Evolutionary conservation across 2,329 filamentous ascomycete genomes (phyloP), one percentile per base, ranked within the genome.

Genomic region (Dactylellina haptotyla): DNA sequence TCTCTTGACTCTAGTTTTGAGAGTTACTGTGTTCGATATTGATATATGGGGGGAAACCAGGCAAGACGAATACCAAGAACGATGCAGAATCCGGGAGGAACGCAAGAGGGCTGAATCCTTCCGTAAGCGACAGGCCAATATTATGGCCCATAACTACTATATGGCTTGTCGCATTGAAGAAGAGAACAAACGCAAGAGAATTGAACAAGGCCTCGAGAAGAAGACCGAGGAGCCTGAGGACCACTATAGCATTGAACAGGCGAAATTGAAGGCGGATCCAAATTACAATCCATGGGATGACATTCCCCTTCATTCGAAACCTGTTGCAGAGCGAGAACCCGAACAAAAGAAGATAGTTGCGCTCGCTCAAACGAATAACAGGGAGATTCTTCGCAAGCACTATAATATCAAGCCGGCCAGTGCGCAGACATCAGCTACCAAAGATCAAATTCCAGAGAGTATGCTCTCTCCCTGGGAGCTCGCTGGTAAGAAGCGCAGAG

Each of bases 361-460:
- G 4, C 8, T n/a, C n/a, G 5, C 34, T 3, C 4, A 18, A 9
- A 30, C 20, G 23, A 37, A 4, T 2, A 32, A 48, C 16, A 25
- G 14, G 10, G 10, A 48, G 23, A 46, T 46, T 48, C 32, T 30
- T 16, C 6, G 41, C 39, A 9, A 16, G 6, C 51, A 34, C 12
- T 72, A 65, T 16, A 30, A 30, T 9, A 65, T 64, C 12, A 51
- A 45, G 2, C 57, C 67, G 2, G 66, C 53, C 2, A 32, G 51
- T 28, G 58, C 54, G 1, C 32, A 28, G 1, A 12, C 10, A 4
- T 37, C 58, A 0, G 45, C 56, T 10, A 16, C 23, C 3, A 39
- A 41, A 5, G 45, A 41, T 14, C 14, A 45, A 14, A 30, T 56
- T 20, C 43, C 66, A 8, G 34, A 53, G 20, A 18, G 20, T 23